Evolutionary conservation across 306 rosid genomes (phyloP).

Genomic region (Citrullus mucosospermus): DNA sequence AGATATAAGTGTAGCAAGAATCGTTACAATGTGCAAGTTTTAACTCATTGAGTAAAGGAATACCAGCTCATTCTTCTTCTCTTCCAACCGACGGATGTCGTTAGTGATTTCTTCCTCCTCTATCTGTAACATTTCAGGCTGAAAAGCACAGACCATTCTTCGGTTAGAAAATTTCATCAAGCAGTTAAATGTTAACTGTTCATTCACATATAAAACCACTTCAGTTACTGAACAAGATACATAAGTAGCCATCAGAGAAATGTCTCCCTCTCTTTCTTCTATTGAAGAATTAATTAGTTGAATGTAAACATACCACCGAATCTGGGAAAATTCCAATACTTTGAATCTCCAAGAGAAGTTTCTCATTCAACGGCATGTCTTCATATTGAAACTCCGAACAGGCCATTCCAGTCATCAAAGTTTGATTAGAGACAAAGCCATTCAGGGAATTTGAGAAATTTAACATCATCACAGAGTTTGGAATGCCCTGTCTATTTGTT

Average conservation of each 20-base stretch:
- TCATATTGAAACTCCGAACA: conserved; percentile 68
- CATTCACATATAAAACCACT: background rate
- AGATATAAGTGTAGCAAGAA: background rate
- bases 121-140: conserved; percentile 60
- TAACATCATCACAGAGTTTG: conserved; percentile 30
- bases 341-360: conserved; percentile 81
- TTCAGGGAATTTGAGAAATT: conserved; percentile 35
- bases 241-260: background rate
- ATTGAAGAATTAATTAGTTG: background rate
- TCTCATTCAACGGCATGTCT: conserved; percentile 57
- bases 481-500: conserved; percentile 30
- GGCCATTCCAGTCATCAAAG: conserved; percentile 27
- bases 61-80: conserved; percentile 66
- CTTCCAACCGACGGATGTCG: conserved; percentile 61
- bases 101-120: conserved; percentile 63
- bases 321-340: conserved; percentile 77
- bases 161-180: background rate
- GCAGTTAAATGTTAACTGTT: background rate
- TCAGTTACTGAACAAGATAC: background rate
- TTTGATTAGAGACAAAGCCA: conserved; percentile 47
- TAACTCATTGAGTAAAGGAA: conserved; percentile 3
- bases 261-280: background rate
- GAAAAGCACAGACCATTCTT: conserved; percentile 18
- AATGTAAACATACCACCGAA: conserved; percentile 43
- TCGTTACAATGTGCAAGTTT: background rate